Evolutionary conservation across 2,329 filamentous ascomycete genomes (phyloP), one percentile per base, ranked within the genome.

Genomic region (Mycosphaerella sp.): DNA sequence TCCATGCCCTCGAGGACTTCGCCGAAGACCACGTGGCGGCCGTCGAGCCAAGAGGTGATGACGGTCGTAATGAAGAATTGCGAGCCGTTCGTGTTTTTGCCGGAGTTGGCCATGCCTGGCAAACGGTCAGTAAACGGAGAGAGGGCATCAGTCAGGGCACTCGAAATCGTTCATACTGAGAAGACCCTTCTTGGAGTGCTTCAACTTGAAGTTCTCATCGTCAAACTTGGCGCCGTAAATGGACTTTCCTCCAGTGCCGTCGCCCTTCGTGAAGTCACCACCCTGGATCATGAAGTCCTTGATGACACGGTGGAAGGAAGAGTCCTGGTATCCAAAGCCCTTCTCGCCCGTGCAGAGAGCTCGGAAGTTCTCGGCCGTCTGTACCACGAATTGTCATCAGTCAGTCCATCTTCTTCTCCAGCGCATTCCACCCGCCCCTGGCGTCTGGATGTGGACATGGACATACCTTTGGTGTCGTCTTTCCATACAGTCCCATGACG

Each of bases 171-270:
- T 64, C 78, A 64, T 78, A 79, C 78, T 89, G 62, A 93, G 77
- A 48, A 89, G 76, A 67, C 88, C 88, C 74, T 84, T 85, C 81
- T 89, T 90, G 78, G 80, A 82, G 83, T 95, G 89, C 73, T 90
- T 91, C 70, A 92, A 80, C 84, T 93, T 92, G 81, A 95, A 93
- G 85, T 92, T 93, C 84, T 95, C 88, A 67, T 95, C 88, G 62
- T 82, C 74, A 76, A 93, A 93, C 76, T 87, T 88, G 65, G 81
- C 78, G 67, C 88, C 88, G 72, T 92, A 93, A 78, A 93, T 92
- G 62, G 86, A 89, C 80, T 90, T 91, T 74, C 88, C 88, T 70
- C 87, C 87, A 60, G 87, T 91, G 67, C 87, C 81, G 67, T 93
- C 87, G 55, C 83, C 84, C 63, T 82, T 85, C 73, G 87, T 92